Evolutionary conservation across 1,139 yeast species (phyloP).

Genomic region (Arxiozyma heterogenica): DNA sequence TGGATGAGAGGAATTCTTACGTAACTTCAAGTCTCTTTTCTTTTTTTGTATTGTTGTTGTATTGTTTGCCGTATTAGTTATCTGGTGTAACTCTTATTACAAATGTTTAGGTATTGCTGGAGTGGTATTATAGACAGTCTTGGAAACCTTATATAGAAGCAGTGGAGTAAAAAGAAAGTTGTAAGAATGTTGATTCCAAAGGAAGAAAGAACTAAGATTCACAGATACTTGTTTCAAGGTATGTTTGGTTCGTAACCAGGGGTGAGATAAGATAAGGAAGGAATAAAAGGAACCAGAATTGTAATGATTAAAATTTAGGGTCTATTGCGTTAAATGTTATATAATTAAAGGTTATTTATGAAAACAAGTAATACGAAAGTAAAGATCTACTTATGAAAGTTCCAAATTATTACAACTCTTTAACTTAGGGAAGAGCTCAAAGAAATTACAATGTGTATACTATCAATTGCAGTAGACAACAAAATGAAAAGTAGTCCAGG

Average conservation of each 20-base stretch:
- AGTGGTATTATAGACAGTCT: neutral
- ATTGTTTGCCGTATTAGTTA: too few relatives aligned
- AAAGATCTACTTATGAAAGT: too few relatives aligned
- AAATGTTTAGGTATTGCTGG: too few relatives aligned
- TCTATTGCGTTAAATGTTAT: neutral
- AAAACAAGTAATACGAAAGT: neutral
- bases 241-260: conserved; percentile 36
- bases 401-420: neutral
- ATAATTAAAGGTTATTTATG: neutral
- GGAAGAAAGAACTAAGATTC: conserved; percentile 99
- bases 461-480: neutral
- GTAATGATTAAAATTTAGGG: neutral
- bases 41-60: too few relatives aligned
- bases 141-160: neutral
- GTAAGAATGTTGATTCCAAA: conserved; percentile 95
- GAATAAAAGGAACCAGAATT: neutral
- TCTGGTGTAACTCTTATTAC: too few relatives aligned
- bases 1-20: too few relatives aligned
- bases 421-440: neutral
- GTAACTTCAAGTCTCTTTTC: too few relatives aligned
- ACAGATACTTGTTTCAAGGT: conserved; percentile 98
- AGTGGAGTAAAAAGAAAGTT: conserved; percentile 5
- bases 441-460: too few relatives aligned
- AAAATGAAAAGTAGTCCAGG: neutral
- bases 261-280: neutral